phyloP scores from a whole-genome alignment of 2,329 filamentous ascomycete species.

The Phaeosphaeriaceae sp. region DNA sequence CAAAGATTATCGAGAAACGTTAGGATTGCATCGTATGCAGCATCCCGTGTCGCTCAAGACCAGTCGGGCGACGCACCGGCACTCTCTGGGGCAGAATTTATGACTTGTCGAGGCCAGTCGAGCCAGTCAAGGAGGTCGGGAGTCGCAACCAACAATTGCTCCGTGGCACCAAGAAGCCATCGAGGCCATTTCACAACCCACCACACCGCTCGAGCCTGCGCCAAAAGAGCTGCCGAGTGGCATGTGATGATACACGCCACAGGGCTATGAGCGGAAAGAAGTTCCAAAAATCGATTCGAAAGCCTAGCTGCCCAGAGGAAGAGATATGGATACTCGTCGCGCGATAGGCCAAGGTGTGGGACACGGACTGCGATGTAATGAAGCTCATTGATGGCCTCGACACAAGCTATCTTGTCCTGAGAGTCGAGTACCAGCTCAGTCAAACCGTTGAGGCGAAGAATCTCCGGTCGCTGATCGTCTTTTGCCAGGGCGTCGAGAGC shows the following conservation, averaged over 20 bases:
- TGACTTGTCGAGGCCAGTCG: slow-evolving; percentile 33
- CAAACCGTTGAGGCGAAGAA: slow-evolving; percentile 31
- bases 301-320: slow-evolving; percentile 34
- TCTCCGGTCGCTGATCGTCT: slow-evolving; percentile 24
- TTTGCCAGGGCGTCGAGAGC: slow-evolving; percentile 18
- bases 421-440: slow-evolving; percentile 27
- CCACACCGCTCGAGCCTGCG: slow-evolving; percentile 31
- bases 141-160: slow-evolving; percentile 27
- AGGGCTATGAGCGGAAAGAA: slow-evolving; percentile 34
- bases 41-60: background rate
- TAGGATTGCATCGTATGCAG: background rate
- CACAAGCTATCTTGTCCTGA: slow-evolving; percentile 28
- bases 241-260: slow-evolving; percentile 36
- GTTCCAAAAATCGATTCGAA: slow-evolving; percentile 30
- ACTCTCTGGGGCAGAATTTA: slow-evolving; percentile 13
- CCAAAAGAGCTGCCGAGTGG: slow-evolving; percentile 35
- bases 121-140: slow-evolving; percentile 39
- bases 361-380: slow-evolving; percentile 28
- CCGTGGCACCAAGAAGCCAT: slow-evolving; percentile 30
- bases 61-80: background rate
- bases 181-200: slow-evolving; percentile 40
- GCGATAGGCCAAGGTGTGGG: slow-evolving; percentile 22
- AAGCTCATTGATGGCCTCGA: slow-evolving; percentile 30
- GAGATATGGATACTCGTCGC: slow-evolving; percentile 31
- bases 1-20: no score